Evolutionary conservation across 148 eudicot species (phyloP).

Genomic region (Camellia granthamiana): DNA sequence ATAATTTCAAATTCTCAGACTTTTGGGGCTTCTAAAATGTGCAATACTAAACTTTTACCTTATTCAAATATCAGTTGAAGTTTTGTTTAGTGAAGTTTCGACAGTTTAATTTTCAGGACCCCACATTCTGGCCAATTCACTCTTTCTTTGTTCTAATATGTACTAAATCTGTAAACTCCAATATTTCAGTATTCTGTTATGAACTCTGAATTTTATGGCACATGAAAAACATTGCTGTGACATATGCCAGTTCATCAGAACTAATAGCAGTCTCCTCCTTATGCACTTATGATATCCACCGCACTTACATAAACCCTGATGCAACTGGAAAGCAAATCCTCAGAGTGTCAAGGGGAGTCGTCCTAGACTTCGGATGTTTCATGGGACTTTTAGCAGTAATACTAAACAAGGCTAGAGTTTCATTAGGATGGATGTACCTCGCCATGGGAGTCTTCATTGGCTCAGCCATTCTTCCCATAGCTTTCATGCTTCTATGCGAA

Average conservation of each 20-base stretch:
- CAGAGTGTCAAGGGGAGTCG: conserved; percentile 58
- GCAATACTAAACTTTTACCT: too few relatives aligned
- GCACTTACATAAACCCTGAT: conserved; percentile 79
- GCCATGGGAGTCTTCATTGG: conserved; percentile 95
- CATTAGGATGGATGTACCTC: conserved; percentile 90
- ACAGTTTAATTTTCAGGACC: too few relatives aligned
- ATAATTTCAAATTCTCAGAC: too few relatives aligned
- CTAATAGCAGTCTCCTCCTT: conserved; percentile 88
- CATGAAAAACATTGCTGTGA: conserved; percentile 65
- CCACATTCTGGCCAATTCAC: too few relatives aligned
- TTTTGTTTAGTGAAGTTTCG: too few relatives aligned
- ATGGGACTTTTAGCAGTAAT: conserved; percentile 90
- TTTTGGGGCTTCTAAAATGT: too few relatives aligned
- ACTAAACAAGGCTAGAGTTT: conserved; percentile 79
- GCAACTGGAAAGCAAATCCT: conserved; percentile 88
- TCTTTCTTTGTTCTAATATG: not conserved
- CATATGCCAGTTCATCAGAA: conserved; percentile 92
- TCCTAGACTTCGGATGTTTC: conserved; percentile 77
- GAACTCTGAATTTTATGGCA: not conserved
- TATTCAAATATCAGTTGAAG: too few relatives aligned
- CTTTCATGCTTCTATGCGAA: conserved; percentile 85
- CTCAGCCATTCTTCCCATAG: conserved; percentile 88
- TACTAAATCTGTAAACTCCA: not conserved
- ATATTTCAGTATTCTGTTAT: not conserved
- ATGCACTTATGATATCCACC: conserved; percentile 89